Evolutionary conservation across 768 basidiomycete species (phyloP), one percentile per base, ranked within the genome.

Genomic region (Russula abietina): DNA sequence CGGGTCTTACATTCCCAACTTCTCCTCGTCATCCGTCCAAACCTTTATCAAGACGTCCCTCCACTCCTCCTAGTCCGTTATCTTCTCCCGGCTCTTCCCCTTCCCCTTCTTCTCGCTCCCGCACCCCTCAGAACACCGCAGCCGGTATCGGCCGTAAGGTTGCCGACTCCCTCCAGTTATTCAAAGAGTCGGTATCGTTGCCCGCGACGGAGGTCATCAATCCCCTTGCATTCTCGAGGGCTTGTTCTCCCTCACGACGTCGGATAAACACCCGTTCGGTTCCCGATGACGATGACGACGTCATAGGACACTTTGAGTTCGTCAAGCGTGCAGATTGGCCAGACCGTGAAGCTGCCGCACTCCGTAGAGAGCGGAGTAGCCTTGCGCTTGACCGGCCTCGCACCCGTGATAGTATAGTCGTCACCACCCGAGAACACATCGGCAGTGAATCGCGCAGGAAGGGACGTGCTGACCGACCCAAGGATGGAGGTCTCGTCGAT

Each of bases 301-400:
- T 89, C 49, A 81, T 83, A 28, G 82, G 87, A 65, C 81, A 85
- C 70, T 91, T 84, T 70, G 83, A 91, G 76, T 91, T 90, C 68
- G 88, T 91, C 52, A 91, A 89, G 71, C 83, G 90, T 48, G 85
- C 91, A 17, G 90, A 89, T 67, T 91, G 91, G 91, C 88, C 87
- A 1, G 89, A 89, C 72, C 82, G 87, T 45, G 90, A 90, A 75
- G 77, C 82, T 6, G 87, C 84, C 59, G 87, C 85, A 22, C 76
- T 85, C 54, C 79, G 88, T 60, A 78, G 88, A 61, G 86, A 88
- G 70, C 84, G 81, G 72, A 90, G 88, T 70, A 76, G 80, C 39
- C 82, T 84, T 22, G 78, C 77, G 24, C 71, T 88, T 59, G 83
- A 87, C 61, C 78, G 82, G 22, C 76, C 80, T 19, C 77, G 76